phyloP scores from a whole-genome alignment of 129 eudicot species.

The Calendula officinalis region DNA sequence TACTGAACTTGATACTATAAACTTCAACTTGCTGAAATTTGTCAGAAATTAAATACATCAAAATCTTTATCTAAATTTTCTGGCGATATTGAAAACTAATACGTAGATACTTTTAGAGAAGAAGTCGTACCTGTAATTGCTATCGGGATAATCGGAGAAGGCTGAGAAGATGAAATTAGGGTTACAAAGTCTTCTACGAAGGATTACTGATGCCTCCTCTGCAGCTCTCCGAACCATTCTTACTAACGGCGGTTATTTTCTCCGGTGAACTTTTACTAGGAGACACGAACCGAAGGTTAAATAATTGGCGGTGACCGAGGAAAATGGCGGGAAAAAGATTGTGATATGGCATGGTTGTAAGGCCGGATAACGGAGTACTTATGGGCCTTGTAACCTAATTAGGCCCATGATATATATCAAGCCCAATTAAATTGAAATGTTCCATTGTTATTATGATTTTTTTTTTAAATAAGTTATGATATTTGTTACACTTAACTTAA shows the following conservation, averaged over 20 bases:
- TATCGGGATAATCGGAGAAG: slow-evolving; percentile 60
- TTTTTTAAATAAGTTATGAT: too few species aligned
- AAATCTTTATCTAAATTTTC: neutral
- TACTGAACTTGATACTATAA: slow-evolving; percentile 71
- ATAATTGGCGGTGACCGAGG: neutral
- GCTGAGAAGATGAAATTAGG: slow-evolving; percentile 66
- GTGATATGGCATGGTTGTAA: too few species aligned
- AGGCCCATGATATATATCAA: neutral
- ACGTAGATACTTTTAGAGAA: neutral
- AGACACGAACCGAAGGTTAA: neutral
- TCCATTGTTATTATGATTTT: too few species aligned
- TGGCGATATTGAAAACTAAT: neutral
- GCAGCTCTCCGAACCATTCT: slow-evolving; percentile 32
- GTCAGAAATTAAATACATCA: neutral
- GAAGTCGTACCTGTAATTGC: slow-evolving; percentile 67
- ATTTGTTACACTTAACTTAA: too few species aligned
- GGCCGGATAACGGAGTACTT: neutral
- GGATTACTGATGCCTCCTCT: slow-evolving; percentile 55
- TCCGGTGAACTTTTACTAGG: neutral
- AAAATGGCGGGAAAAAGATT: slow-evolving; percentile 25
- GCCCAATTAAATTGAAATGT: too few species aligned
- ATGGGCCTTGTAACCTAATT: neutral
- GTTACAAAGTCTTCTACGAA: slow-evolving; percentile 55
- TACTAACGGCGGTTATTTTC: neutral
- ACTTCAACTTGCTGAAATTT: slow-evolving; percentile 76